These are phyloP conservation scores for Rhizoclosmatium globosum DNA, from an alignment of 192 early-diverging fungal genomes.

Conservation along the genomic window DNA sequence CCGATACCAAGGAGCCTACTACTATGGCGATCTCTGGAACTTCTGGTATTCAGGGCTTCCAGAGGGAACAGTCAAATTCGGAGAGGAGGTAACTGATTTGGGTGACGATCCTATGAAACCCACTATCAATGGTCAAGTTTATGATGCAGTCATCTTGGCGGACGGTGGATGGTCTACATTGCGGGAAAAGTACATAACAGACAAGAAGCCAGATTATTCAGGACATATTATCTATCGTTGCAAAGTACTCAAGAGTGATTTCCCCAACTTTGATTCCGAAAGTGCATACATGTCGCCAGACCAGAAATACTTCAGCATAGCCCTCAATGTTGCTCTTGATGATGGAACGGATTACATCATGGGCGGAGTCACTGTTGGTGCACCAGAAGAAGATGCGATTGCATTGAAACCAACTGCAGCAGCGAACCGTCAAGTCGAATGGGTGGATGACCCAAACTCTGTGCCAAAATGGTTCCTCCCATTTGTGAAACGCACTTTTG, in stretches of 20 bases:
- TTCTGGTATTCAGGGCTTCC: slow-evolving; percentile 1
- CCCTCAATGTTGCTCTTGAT: not conserved
- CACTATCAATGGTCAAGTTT: not conserved
- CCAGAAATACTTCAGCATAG: not conserved
- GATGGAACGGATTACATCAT: not conserved
- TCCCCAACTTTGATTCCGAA: not conserved
- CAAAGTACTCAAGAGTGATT: not conserved
- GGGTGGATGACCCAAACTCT: not conserved
- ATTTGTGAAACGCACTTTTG: not conserved
- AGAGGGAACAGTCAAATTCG: not conserved
- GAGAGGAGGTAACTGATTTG: not conserved
- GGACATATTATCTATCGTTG: not conserved
- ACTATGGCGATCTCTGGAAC: not conserved
- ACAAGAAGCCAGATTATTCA: not conserved
- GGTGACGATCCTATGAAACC: not conserved
- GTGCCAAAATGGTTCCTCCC: not conserved
- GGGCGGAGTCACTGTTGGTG: not conserved
- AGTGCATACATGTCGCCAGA: not conserved
- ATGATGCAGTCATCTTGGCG: not conserved
- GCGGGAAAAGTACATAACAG: not conserved
- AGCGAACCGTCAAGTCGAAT: not conserved
- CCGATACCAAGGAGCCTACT: not conserved
- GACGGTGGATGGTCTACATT: not conserved
- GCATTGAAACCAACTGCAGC: not conserved
- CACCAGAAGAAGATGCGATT: not conserved